Conservation (phyloP, 257 asterid genomes). For the Solanum sparsipilum region DNA sequence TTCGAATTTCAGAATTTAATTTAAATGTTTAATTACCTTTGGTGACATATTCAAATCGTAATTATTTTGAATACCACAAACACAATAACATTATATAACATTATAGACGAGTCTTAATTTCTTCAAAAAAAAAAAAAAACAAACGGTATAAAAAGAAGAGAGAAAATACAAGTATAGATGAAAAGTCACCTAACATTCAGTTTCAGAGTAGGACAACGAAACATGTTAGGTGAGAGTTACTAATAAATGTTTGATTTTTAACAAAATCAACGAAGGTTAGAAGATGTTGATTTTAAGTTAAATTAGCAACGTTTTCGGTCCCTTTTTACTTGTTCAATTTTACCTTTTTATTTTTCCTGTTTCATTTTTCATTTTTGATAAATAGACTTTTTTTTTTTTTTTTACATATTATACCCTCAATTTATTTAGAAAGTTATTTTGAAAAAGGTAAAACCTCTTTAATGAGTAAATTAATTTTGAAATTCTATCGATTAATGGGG, state of each 20-base stretch:
- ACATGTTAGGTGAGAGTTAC: neutral
- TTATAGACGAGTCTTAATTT: neutral
- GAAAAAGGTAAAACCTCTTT: too few relatives aligned
- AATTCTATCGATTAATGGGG: neutral
- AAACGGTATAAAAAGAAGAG: neutral
- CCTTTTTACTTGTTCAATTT: neutral
- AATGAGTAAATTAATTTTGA: too few relatives aligned
- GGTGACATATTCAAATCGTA: neutral
- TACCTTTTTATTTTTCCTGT: too few relatives aligned
- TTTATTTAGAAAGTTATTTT: too few relatives aligned
- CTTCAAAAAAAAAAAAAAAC: neutral
- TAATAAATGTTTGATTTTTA: neutral
- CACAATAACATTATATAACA: neutral
- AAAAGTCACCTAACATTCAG: neutral
- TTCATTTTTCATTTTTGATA: too few relatives aligned
- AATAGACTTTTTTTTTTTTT: too few relatives aligned
- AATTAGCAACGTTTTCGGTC: neutral
- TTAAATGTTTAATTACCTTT: neutral
- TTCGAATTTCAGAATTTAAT: neutral
- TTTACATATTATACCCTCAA: too few relatives aligned
- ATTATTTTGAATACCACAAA: neutral
- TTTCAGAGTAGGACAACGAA: neutral
- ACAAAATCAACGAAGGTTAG: neutral
- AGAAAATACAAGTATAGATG: neutral
- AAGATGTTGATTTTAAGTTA: neutral